A percentile compares a stretch with the other conserved stretches of the same genome.
Evolutionary conservation across 2,329 filamentous ascomycete genomes (phyloP).

Genomic region (Beauveria sp.): DNA sequence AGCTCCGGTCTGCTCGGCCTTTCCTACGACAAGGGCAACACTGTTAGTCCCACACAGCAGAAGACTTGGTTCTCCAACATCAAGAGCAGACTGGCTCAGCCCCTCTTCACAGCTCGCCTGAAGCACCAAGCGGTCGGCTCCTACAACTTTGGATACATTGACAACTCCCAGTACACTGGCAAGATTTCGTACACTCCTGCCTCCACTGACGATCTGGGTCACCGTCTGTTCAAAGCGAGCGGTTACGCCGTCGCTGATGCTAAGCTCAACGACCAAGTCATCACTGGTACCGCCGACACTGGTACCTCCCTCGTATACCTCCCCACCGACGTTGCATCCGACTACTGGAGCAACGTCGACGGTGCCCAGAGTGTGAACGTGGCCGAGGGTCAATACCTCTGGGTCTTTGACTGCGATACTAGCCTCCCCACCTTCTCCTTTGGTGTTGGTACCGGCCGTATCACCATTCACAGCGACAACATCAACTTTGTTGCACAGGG

Average conservation of each 20-base stretch:
- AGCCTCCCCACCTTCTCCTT: conserved; percentile 42
- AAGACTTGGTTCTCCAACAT: conserved; percentile 36
- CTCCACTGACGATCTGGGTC: conserved; percentile 53
- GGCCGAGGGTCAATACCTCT: background rate
- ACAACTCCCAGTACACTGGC: conserved; percentile 54
- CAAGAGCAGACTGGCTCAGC: conserved; percentile 12
- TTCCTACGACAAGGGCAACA: conserved; percentile 35
- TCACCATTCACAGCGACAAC: conserved; percentile 31
- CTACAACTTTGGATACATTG: conserved; percentile 69
- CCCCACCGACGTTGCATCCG: conserved; percentile 40
- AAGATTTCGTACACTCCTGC: conserved; percentile 50
- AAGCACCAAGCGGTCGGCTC: conserved; percentile 47
- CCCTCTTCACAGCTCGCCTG: conserved; percentile 62
- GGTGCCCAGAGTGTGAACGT: background rate
- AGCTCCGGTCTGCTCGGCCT: conserved; percentile 35
- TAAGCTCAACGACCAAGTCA: conserved; percentile 26
- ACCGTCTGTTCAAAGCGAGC: conserved; percentile 41
- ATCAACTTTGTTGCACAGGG: background rate
- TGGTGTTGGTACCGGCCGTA: conserved; percentile 48
- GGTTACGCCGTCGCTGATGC: conserved; percentile 17
- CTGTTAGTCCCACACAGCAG: conserved; percentile 30
- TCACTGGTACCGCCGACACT: conserved; percentile 44
- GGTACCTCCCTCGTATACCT: conserved; percentile 58
- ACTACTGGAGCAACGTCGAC: conserved; percentile 32
- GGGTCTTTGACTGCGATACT: conserved; percentile 34